phyloP scores from a whole-genome alignment of 2,329 filamentous ascomycete species.

The Fusarium robinianum region DNA sequence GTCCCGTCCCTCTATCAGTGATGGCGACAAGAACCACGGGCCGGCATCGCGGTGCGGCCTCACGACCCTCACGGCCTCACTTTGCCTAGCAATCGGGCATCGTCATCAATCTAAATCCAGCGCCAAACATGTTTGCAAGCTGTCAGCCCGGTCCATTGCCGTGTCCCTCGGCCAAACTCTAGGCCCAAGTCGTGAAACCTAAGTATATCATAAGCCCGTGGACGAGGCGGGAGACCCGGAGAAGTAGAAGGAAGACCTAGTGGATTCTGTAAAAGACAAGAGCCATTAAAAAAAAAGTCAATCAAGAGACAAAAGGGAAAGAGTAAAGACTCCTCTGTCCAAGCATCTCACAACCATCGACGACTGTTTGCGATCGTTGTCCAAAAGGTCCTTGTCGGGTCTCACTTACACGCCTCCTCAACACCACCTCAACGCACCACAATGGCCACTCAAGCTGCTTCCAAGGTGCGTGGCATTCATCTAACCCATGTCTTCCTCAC shows the following conservation, averaged over 20 bases:
- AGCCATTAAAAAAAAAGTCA: slow-evolving; percentile 11
- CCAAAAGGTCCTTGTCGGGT: slow-evolving; percentile 9
- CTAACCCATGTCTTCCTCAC: slow-evolving; percentile 16
- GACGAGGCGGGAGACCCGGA: slow-evolving; percentile 19
- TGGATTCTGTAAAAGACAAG: slow-evolving; percentile 17
- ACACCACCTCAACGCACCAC: slow-evolving; percentile 12
- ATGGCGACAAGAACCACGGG: slow-evolving; percentile 1
- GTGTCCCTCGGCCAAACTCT: slow-evolving; percentile 21
- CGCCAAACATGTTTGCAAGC: slow-evolving; percentile 1
- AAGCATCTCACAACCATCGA: too few species aligned
- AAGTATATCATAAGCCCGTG: slow-evolving; percentile 21
- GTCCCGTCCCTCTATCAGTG: too few species aligned
- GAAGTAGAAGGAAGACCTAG: slow-evolving; percentile 15
- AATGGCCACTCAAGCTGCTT: slow-evolving; percentile 18
- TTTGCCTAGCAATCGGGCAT: slow-evolving; percentile 3
- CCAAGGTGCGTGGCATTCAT: slow-evolving; percentile 25
- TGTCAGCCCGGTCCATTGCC: slow-evolving; percentile 13
- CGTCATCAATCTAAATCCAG: slow-evolving; percentile 14
- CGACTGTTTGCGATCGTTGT: slow-evolving; percentile 11
- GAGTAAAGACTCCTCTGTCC: slow-evolving; percentile 1
- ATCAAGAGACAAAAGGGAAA: slow-evolving; percentile 9
- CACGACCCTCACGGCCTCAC: slow-evolving; percentile 6
- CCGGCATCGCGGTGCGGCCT: slow-evolving; percentile 17
- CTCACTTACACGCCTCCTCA: slow-evolving; percentile 8
- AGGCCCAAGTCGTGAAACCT: slow-evolving; percentile 8